Evolutionary conservation across 2,329 filamentous ascomycete species (phyloP).

Genomic region (Paracorniculantispora psalliotae): DNA sequence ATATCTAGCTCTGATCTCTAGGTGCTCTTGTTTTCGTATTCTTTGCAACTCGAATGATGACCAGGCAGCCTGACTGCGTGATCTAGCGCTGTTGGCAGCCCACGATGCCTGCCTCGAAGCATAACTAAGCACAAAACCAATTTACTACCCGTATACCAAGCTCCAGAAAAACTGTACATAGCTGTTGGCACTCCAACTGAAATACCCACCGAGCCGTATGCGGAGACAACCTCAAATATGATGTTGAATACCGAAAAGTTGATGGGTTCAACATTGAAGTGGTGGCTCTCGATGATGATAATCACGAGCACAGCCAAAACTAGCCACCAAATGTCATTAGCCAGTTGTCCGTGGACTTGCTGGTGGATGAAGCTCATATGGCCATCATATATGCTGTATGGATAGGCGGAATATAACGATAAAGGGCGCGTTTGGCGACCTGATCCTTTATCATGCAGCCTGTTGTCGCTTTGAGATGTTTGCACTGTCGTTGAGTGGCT

Average conservation of each 20-base stretch:
- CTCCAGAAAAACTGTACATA: conserved; percentile 51
- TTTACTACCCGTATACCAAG: conserved; percentile 51
- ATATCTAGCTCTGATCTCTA: background rate
- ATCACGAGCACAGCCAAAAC: conserved; percentile 57
- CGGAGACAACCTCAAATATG: conserved; percentile 52
- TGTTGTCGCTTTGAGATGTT: background rate
- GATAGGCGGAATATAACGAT: background rate
- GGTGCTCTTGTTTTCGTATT: background rate
- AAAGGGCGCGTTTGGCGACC: background rate
- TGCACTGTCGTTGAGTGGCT: background rate
- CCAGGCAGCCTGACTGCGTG: conserved; percentile 44
- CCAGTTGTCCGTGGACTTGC: conserved; percentile 59
- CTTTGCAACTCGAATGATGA: conserved; percentile 21
- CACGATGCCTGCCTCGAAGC: conserved; percentile 52
- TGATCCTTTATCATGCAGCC: background rate
- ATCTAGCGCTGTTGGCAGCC: conserved; percentile 51
- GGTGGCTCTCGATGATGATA: conserved; percentile 52
- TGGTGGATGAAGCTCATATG: conserved; percentile 46
- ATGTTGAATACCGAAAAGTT: conserved; percentile 57
- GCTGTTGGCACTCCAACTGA: conserved; percentile 50
- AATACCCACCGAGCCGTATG: conserved; percentile 59
- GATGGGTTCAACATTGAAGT: conserved; percentile 46
- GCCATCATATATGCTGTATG: conserved; percentile 22
- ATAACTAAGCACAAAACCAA: conserved; percentile 54
- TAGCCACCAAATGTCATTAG: conserved; percentile 64